Conservation (phyloP, 2,329 filamentous ascomycete species). For the Venturia pyrina region DNA sequence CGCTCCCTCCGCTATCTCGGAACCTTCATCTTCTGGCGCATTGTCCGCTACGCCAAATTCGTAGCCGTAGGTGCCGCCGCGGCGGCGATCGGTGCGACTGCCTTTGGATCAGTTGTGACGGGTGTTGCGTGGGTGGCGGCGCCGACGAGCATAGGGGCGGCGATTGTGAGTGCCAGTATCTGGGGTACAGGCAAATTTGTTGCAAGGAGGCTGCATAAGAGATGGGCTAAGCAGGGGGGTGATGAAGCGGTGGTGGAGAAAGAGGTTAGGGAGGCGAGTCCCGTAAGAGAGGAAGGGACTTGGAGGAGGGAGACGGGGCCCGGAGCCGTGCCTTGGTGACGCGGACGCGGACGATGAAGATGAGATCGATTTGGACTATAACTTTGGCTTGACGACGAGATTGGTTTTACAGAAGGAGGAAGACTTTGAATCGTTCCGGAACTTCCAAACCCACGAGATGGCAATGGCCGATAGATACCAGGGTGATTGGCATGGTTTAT, state of each 20-base stretch:
- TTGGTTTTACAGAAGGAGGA: background rate
- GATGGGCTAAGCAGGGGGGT: slow-evolving; percentile 19
- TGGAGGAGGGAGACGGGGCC: slow-evolving; percentile 12
- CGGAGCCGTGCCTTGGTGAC: slow-evolving; percentile 13
- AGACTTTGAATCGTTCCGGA: background rate
- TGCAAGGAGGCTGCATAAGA: slow-evolving; percentile 22
- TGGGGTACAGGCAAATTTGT: slow-evolving; percentile 31
- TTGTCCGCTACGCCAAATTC: slow-evolving; percentile 34
- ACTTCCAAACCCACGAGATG: no score
- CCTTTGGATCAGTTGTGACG: slow-evolving; percentile 26
- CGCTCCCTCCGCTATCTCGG: slow-evolving; percentile 27
- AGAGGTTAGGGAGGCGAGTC: slow-evolving; percentile 19
- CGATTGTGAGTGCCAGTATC: slow-evolving; percentile 25
- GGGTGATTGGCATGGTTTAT: no score
- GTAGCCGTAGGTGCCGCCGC: slow-evolving; percentile 30
- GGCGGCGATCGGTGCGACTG: slow-evolving; percentile 29
- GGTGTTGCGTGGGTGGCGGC: slow-evolving; percentile 33
- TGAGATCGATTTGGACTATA: background rate
- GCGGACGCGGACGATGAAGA: background rate
- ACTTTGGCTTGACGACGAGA: background rate
- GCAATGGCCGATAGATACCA: no score
- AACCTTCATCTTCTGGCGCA: slow-evolving; percentile 33
- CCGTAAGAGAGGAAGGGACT: background rate
- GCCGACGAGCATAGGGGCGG: slow-evolving; percentile 31
- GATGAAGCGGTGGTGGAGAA: slow-evolving; percentile 14